Base-by-base conservation (phyloP, 2,329 filamentous ascomycete genomes). In the Macroventuria anomochaeta region DNA sequence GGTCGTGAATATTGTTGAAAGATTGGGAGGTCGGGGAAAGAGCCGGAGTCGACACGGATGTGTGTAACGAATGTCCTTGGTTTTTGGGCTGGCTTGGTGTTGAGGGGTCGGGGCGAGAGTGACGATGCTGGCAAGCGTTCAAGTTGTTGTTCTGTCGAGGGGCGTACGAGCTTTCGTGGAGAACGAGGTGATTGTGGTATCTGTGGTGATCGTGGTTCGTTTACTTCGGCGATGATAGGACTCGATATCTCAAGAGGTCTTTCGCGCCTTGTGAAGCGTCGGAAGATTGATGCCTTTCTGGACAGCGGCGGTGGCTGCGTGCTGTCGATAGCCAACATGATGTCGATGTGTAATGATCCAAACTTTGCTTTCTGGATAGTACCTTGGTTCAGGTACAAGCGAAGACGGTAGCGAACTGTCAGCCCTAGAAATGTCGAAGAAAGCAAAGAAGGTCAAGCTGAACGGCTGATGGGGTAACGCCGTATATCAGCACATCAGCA, bases 211-310 rank as follows among this genome's bases (percentile, higher is more conserved):
- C 34, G 41, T 40, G 51, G 28, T 18, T 47, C 28, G 15, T n/a
- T 7, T n/a, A 20, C 7, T 13, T 34, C 13, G 17, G 7, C 34
- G 2, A 54, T 49, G 33, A 54, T 49, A 8, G 51, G 51, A 11
- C 44, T 48, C 11, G 51, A 54, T 20, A 54, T 54, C 1, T 36
- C 44, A 2, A 54, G 51, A 12, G 28, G 44, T 28, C 21, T 40
- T 1, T 54, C 53, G 48, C 48, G 43, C 38, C 49, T 49, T 8
- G 63, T 52, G 41, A 67, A 63, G 43, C 54, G 64, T 10, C 61
- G 61, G 41, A 67, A 61, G 36, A 65, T 40, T 1, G 63, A 67
- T 12, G 42, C 38, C 52, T 62, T 67, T 31, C 53, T 59, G 23
- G 39, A 48, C 6, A 59, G 43, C 32, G 38, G 36, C n/a, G 57